Percentiles rank a stretch among this genome's conserved stretches.
phyloP scores from a whole-genome alignment of 2,329 filamentous ascomycete species.

The Fusarium anguioides region DNA sequence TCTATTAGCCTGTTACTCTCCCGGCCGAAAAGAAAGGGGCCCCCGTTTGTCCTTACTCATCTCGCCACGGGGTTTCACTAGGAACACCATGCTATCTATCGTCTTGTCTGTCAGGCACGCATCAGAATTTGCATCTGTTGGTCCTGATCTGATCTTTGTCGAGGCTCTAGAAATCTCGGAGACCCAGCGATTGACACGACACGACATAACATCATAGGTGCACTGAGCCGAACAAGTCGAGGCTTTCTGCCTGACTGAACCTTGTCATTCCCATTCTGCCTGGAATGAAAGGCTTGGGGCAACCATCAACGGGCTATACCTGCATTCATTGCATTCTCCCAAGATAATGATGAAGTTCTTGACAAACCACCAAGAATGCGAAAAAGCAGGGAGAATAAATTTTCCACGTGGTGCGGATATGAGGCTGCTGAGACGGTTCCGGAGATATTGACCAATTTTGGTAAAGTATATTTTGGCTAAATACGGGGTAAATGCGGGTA shows the following conservation, averaged over 20 bases:
- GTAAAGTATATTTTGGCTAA: constrained; percentile 22
- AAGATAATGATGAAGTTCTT: background rate
- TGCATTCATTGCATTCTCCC: background rate
- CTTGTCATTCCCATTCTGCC: background rate
- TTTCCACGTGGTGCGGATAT: background rate
- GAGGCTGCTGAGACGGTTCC: background rate
- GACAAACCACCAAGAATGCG: too few relatives aligned
- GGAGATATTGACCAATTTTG: constrained; percentile 22
- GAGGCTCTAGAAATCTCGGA: background rate
- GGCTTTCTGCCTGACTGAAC: background rate
- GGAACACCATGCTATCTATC: constrained; percentile 9
- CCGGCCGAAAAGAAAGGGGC: constrained; percentile 9
- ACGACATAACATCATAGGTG: background rate
- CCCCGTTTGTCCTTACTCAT: constrained; percentile 4
- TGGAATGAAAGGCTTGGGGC: background rate
- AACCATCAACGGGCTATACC: background rate
- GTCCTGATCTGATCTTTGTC: constrained; percentile 16
- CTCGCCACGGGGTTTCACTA: constrained; percentile 13
- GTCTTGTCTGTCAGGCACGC: background rate
- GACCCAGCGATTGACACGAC: background rate
- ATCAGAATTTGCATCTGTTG: background rate
- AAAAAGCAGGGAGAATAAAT: background rate
- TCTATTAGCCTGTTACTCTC: constrained; percentile 17
- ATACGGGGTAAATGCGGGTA: constrained; percentile 28
- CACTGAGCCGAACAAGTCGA: background rate